Conservation (phyloP, 192 early-diverging fungal genomes). For the Coemansia sp. region DNA sequence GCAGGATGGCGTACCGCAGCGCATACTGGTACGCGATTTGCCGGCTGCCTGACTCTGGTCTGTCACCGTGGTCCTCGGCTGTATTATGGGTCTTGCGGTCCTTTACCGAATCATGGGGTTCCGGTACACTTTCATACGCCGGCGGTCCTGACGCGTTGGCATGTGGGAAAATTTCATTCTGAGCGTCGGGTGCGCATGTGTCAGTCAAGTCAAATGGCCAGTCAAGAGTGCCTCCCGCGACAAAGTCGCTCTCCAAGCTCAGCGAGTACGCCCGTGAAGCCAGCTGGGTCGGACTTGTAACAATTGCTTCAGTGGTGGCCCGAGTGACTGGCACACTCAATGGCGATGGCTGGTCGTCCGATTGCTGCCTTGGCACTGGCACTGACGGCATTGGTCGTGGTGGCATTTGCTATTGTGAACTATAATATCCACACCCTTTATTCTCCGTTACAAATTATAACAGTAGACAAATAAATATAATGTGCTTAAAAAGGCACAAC, state of each 20-base stretch:
- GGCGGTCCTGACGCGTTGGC: neutral
- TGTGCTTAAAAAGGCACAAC: neutral
- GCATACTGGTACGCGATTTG: slow-evolving; percentile 53
- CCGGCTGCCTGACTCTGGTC: slow-evolving; percentile 14
- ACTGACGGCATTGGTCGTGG: slow-evolving; percentile 20
- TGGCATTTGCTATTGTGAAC: slow-evolving; percentile 7
- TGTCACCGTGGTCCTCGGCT: neutral
- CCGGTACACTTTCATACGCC: neutral
- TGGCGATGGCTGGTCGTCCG: neutral
- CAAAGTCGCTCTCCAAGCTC: slow-evolving; percentile 10
- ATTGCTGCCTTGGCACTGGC: neutral
- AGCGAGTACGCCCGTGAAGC: slow-evolving; percentile 7
- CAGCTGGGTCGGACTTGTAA: neutral
- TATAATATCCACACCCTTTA: neutral
- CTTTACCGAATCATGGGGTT: neutral
- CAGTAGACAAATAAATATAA: neutral
- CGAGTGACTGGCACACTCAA: slow-evolving; percentile 4
- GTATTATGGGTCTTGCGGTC: neutral
- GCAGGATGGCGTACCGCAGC: slow-evolving; percentile 50
- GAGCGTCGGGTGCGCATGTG: neutral
- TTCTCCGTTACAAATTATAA: too few species aligned
- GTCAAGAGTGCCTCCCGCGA: slow-evolving; percentile 7
- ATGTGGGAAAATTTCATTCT: too few species aligned
- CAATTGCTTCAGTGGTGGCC: neutral
- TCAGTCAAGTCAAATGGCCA: slow-evolving; percentile 12